Evolutionary conservation across 1,139 yeast species (phyloP), one percentile per base, ranked within the genome.

Genomic region (Magnusiomyces fungicola): DNA sequence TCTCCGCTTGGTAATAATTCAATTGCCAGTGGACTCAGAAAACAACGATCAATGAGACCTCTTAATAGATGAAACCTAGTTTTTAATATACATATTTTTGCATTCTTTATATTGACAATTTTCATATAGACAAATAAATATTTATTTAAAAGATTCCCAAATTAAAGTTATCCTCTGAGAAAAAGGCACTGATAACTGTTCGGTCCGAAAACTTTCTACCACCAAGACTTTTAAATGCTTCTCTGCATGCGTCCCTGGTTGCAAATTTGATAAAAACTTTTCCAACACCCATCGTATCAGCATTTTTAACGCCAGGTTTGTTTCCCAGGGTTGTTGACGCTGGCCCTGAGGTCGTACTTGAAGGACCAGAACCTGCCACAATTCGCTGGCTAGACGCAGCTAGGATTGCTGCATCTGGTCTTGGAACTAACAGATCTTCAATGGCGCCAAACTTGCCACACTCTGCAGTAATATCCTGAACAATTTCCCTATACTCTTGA

Each of bases 161-260:
- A 37, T 66, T 65, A 50, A 63, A 66, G 61, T 83, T 92, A 9
- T 68, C 69, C 54, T 77, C 81, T 54, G 82, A 79, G 55, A 76
- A 76, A 59, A 72, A 86, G 1, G 84, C 75, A 54, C 87, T 81
- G 19, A 89, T 57, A 0, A 88, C 79, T 0, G 86, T 76, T 48
- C 96, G 72, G 47, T 81, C 92, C 56, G 81, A 77, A 61, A 82
- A 89, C 54, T 68, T 69, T 45, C 83, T 67, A 1, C 96, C 96
- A 3, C 86, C 79, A 23, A 87, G 60, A n/a, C 74, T 76, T 61
- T 74, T 64, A 46, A 82, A 72, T 0, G 94, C 94, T 22, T 68
- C 65, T 25, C 70, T 65, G 2, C 95, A 85, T 6, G 69, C 67
- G 1, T 74, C 74, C 3, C 71, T 68, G 18, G 71, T 70, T 2